Evolutionary conservation across 2,329 filamentous ascomycete genomes (phyloP), one percentile per base, ranked within the genome.

Genomic region (Aspergillus intermedius): DNA sequence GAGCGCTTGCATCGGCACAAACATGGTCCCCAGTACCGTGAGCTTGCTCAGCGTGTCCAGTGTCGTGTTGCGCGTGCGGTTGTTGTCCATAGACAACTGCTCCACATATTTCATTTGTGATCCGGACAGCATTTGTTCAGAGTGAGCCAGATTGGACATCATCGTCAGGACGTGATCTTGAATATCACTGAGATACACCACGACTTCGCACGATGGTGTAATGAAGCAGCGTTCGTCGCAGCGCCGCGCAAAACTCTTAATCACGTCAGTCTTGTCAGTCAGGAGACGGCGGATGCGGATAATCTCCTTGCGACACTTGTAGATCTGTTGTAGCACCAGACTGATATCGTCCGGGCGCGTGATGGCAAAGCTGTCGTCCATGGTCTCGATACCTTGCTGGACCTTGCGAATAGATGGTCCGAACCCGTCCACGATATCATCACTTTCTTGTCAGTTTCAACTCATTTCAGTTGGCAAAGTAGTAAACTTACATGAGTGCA

Each of bases 111-210:
- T 96, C 72, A 86, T 87, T 74, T 97, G 91, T 1, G 87, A 85
- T 17, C 91, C 84, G 8, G 86, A 89, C 25, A 96, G 78, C 77
- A 96, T 95, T 77, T 96, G 95, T 68, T 97, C 91, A 54, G 93
- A 95, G 64, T 96, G 91, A 1, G 83, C 82, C 54, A 97, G 72
- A 69, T 93, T 96, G 60, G 86, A 89, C 78, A 95, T 91, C 91
- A 96, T 96, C 32, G 91, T 96, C 50, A 96, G 86, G 48, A 96
- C 90, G 77, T 97, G 91, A 69, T 97, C 91, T 69, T 96, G 91
- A 54, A 96, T 95, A 70, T 97, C 91, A 60, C 88, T 88, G 25
- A 97, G 81, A 64, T 96, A 96, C 61, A 96, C 80, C 19, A 88
- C 90, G 52, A 97, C 94, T 63, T 96, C 41, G 7, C 22, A 43